Evolutionary conservation across 805 yeast genomes (phyloP), one percentile per base, ranked within the genome.

Genomic region (Scheffersomyces stipitis): DNA sequence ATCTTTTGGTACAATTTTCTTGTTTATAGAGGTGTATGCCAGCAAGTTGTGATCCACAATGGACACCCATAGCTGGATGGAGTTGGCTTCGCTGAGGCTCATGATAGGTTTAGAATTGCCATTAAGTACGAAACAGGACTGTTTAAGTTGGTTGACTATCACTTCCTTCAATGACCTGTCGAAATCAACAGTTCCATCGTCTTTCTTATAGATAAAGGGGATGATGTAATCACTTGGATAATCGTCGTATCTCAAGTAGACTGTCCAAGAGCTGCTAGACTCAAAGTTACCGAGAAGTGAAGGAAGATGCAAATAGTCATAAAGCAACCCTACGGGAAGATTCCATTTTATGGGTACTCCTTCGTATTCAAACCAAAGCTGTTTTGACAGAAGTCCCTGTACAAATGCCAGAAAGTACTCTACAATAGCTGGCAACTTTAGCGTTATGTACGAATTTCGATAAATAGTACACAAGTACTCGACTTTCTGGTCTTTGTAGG

Each of bases 21-120:
- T 46, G 38, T 56, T 60, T 17, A 67, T 37, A 15, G 36, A 45
- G 48, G 46, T 52, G 58, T 34, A 60, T 2, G 41, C 38, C 8
- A 31, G 43, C 26, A 40, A 62, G 53, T 64, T 69, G 47, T 66
- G 73, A 3, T 33, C 20, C 22, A 48, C 41, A 4, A 81, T 68
- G 7, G 83, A 59, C 1, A 64, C 46, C 85, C 90, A 85, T 32
- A 88, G 64, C 1, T 53, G 52, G 16, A 66, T 59, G 0, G 91
- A 74, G 34, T 83, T 81, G 1, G 68, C 69, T 42, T 78, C 80
- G 4, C 93, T 76, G 37, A 91, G 62, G 17, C 71, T 71, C 95
- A 91, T 84, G n/a, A 91, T 76, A 2, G 80, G 73, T 42, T 84
- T 87, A 4, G 96, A 73, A n/a, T 78, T 75, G 0, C 96, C 96